Evolutionary conservation across 306 rosid genomes (phyloP).

Genomic region (Castanea crenata): DNA sequence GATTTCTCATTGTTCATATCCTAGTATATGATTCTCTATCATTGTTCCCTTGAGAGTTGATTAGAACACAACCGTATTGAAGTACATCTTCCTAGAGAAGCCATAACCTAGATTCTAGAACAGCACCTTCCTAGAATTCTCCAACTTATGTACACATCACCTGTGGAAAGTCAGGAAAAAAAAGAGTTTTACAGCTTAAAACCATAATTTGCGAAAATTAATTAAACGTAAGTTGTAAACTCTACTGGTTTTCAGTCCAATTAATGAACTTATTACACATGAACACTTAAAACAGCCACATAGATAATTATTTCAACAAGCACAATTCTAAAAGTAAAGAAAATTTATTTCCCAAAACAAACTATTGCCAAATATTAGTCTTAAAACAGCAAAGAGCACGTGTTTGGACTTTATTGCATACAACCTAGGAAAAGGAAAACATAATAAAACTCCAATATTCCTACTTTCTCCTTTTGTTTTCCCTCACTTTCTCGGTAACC

Average conservation of each 20-base stretch:
- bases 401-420: neutral
- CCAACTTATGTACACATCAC: neutral
- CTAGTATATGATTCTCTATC: too few relatives aligned
- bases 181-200: neutral
- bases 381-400: neutral
- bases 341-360: neutral
- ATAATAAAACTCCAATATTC: neutral
- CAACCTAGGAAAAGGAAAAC: neutral
- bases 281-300: neutral
- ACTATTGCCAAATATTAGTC: neutral
- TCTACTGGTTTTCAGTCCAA: neutral
- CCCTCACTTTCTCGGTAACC: constrained; percentile 2
- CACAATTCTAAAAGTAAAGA: neutral
- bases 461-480: neutral
- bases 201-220: neutral
- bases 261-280: neutral
- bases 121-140: neutral
- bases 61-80: too few relatives aligned
- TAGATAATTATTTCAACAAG: neutral
- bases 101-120: neutral
- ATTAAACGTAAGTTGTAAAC: neutral
- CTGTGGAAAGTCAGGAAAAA: neutral
- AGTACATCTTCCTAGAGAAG: neutral
- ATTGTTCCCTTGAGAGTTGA: too few relatives aligned
- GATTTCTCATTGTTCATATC: too few relatives aligned